A percentile compares a stretch with the other conserved stretches of the same genome.
Conservation (phyloP, 2,329 filamentous ascomycete genomes). For the Domatiomyces catenatus region DNA sequence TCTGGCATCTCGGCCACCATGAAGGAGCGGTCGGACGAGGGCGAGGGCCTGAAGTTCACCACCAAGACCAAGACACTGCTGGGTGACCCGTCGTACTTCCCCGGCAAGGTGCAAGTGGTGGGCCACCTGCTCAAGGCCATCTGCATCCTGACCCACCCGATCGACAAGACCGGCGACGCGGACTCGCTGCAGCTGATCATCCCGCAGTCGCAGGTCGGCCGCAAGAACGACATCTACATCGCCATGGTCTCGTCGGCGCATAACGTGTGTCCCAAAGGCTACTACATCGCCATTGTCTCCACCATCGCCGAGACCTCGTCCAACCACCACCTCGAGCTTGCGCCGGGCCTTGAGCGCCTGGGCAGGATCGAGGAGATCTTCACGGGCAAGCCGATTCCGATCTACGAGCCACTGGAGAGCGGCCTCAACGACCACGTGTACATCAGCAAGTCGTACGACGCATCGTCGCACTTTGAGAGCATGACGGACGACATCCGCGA, state of each 20-base stretch:
- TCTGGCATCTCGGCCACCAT: conserved; percentile 94
- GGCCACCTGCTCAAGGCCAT: conserved; percentile 92
- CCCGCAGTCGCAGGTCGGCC: conserved; percentile 89
- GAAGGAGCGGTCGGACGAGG: conserved; percentile 64
- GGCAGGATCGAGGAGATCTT: conserved; percentile 94
- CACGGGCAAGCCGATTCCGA: conserved; percentile 79
- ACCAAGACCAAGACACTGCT: conserved; percentile 95
- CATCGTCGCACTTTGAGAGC: conserved; percentile 95
- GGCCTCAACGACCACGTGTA: conserved; percentile 82
- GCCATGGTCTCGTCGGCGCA: conserved; percentile 89
- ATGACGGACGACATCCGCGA: conserved; percentile 84
- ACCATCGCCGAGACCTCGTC: conserved; percentile 84
- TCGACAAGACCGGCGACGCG: conserved; percentile 72
- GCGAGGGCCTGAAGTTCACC: conserved; percentile 71
- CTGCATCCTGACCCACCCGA: conserved; percentile 90
- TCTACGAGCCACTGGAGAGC: conserved; percentile 78
- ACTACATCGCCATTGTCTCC: conserved; percentile 96
- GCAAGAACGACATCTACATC: conserved; percentile 97
- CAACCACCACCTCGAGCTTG: conserved; percentile 92
- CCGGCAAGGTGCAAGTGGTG: conserved; percentile 68
- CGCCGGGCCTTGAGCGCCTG: conserved; percentile 80
- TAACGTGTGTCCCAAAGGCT: conserved; percentile 97
- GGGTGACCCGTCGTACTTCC: conserved; percentile 93
- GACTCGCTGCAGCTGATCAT: conserved; percentile 95
- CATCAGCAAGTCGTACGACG: conserved; percentile 97